Evolutionary conservation across 768 basidiomycete genomes (phyloP).

Genomic region (Pleurotus tuoliensis): DNA sequence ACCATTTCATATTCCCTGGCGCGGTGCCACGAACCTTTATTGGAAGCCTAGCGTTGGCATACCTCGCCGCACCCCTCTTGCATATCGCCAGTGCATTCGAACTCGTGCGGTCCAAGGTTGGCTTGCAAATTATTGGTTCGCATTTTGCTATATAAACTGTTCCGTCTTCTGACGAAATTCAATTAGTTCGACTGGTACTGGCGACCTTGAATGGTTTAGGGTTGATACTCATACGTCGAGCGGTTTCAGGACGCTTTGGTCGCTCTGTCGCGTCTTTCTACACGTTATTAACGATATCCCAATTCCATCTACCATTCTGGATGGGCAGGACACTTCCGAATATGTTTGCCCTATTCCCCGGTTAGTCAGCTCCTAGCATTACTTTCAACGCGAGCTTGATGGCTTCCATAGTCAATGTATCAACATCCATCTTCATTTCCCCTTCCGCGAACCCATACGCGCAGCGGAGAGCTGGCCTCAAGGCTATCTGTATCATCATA

Average conservation of each 20-base stretch:
- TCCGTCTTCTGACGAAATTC: neutral
- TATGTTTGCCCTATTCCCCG: constrained; percentile 82
- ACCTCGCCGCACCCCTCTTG: constrained; percentile 47
- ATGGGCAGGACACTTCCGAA: constrained; percentile 93
- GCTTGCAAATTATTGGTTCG: constrained; percentile 70
- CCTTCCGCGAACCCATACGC: constrained; percentile 35
- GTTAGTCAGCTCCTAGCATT: constrained; percentile 36
- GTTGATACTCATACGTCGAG: constrained; percentile 60
- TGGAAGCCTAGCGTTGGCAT: constrained; percentile 69
- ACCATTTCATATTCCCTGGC: constrained; percentile 86
- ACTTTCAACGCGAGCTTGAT: neutral
- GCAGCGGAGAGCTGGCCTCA: constrained; percentile 21
- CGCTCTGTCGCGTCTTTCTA: constrained; percentile 53
- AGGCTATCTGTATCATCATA: constrained; percentile 57
- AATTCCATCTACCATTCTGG: constrained; percentile 94
- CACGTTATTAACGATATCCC: constrained; percentile 66
- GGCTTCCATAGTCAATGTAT: constrained; percentile 49
- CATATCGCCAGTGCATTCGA: constrained; percentile 37
- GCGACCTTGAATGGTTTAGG: constrained; percentile 60
- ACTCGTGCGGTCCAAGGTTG: constrained; percentile 50
- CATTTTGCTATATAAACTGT: constrained; percentile 6
- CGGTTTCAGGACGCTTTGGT: constrained; percentile 64
- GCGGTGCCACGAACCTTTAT: constrained; percentile 87
- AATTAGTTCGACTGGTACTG: constrained; percentile 69
- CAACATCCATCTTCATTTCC: constrained; percentile 45